Conservation (phyloP, 164 flowering plant genomes). For the Aristolochia californica region DNA sequence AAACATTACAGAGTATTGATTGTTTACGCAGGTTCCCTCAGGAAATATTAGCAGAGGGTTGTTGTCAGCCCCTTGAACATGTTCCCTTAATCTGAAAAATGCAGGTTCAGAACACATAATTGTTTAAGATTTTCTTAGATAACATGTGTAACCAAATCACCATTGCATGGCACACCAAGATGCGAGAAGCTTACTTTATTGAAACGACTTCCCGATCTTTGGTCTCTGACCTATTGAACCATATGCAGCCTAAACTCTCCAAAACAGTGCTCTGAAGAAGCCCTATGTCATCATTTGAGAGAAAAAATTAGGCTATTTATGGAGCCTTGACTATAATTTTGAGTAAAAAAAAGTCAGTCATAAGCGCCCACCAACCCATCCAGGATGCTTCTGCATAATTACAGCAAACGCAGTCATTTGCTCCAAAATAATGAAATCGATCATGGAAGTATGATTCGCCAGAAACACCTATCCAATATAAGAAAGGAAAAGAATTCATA, state of each 20-base stretch:
- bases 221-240: slow-evolving; percentile 91
- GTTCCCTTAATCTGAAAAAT: slow-evolving; percentile 70
- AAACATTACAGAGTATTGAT: slow-evolving; percentile 91
- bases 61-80: slow-evolving; percentile 64
- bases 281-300: slow-evolving; percentile 29
- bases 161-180: not conserved
- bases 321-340: not conserved
- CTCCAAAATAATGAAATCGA: slow-evolving; percentile 88
- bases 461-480: slow-evolving; percentile 69
- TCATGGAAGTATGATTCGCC: slow-evolving; percentile 98
- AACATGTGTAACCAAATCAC: not conserved
- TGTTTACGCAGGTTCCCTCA: slow-evolving; percentile 98
- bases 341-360: not conserved
- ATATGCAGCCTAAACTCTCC: slow-evolving; percentile 93
- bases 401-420: slow-evolving; percentile 99
- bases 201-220: slow-evolving; percentile 92
- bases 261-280: slow-evolving; percentile 78
- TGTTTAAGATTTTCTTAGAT: not conserved
- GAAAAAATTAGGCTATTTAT: not conserved
- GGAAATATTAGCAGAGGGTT: slow-evolving; percentile 98
- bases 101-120: slow-evolving; percentile 2
- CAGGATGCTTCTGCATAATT: slow-evolving; percentile 99
- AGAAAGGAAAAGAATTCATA: slow-evolving; percentile 3
- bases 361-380: slow-evolving; percentile 87
- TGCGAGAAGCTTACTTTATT: slow-evolving; percentile 45